A percentile compares a stretch with the other conserved stretches of the same genome.
Evolutionary conservation across 805 yeast genomes (phyloP).

Genomic region (Metschnikowia matae): DNA sequence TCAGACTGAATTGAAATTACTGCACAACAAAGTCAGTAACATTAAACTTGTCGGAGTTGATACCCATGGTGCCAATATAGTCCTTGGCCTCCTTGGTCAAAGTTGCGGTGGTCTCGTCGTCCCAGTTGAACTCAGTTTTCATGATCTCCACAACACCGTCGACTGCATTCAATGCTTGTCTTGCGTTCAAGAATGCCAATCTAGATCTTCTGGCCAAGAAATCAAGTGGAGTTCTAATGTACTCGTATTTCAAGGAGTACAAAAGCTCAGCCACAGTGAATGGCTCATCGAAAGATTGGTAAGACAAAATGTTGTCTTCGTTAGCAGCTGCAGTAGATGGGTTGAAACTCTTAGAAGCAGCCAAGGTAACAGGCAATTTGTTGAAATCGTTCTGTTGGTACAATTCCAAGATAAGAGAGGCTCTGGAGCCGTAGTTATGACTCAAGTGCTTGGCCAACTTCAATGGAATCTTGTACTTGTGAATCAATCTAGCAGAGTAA

Average conservation of each 20-base stretch:
- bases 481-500: slow-evolving; percentile 73
- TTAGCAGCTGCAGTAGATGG: slow-evolving; percentile 27
- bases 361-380: slow-evolving; percentile 64
- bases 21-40: slow-evolving; percentile 19
- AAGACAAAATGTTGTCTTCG: slow-evolving; percentile 36
- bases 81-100: slow-evolving; percentile 50
- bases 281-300: slow-evolving; percentile 65
- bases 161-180: slow-evolving; percentile 73
- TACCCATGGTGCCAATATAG: slow-evolving; percentile 63
- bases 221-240: slow-evolving; percentile 82
- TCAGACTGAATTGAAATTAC: slow-evolving; percentile 4
- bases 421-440: slow-evolving; percentile 84
- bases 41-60: slow-evolving; percentile 21
- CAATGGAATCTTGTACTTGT: slow-evolving; percentile 68
- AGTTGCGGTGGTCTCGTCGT: slow-evolving; percentile 48
- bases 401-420: slow-evolving; percentile 64
- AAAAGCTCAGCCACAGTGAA: slow-evolving; percentile 88
- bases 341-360: slow-evolving; percentile 30
- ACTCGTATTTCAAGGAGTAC: slow-evolving; percentile 78
- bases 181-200: slow-evolving; percentile 85
- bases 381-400: slow-evolving; percentile 52
- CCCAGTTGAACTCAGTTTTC: slow-evolving; percentile 80
- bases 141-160: slow-evolving; percentile 83
- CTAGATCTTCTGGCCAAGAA: slow-evolving; percentile 91
- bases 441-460: slow-evolving; percentile 78